Conservation (phyloP, 495 filamentous ascomycete species). For the Tetracladium setigerum region DNA sequence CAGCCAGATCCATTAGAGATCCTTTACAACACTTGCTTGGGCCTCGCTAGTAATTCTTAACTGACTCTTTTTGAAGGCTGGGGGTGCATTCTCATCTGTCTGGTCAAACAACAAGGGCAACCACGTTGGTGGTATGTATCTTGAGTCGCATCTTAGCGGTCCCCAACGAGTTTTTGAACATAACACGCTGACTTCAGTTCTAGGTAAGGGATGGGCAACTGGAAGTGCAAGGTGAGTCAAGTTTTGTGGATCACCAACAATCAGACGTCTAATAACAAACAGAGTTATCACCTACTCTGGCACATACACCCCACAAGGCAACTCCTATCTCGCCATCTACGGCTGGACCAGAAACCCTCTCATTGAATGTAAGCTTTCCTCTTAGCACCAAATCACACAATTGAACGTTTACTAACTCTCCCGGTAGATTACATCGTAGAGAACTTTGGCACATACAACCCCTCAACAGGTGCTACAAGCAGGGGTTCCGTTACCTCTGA, state of each 20-base stretch:
- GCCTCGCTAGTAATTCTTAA: too few relatives aligned
- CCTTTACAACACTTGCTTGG: too few relatives aligned
- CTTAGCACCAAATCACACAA: too few relatives aligned
- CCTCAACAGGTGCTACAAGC: conserved; percentile 35
- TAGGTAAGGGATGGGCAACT: conserved; percentile 11
- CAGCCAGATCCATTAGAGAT: too few relatives aligned
- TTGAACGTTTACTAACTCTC: too few relatives aligned
- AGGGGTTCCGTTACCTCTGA: conserved; percentile 50
- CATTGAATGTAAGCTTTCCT: conserved; percentile 48
- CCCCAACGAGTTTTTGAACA: too few relatives aligned
- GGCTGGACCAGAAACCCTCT: conserved; percentile 51
- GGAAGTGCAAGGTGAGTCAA: conserved; percentile 12
- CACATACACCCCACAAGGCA: conserved; percentile 39
- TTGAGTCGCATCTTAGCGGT: too few relatives aligned
- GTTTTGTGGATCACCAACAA: too few relatives aligned
- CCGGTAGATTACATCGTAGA: conserved; percentile 58
- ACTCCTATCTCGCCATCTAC: conserved; percentile 50
- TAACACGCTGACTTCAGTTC: too few relatives aligned
- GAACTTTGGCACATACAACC: conserved; percentile 48
- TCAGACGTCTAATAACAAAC: too few relatives aligned
- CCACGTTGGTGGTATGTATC: conserved; percentile 60
- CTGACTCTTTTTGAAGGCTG: too few relatives aligned
- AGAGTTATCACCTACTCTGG: conserved; percentile 34
- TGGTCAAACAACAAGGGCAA: conserved; percentile 51
- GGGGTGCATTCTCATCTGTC: conserved; percentile 47